phyloP scores from a whole-genome alignment of 192 early-diverging fungal genomes.

The Mortierella alpina region DNA sequence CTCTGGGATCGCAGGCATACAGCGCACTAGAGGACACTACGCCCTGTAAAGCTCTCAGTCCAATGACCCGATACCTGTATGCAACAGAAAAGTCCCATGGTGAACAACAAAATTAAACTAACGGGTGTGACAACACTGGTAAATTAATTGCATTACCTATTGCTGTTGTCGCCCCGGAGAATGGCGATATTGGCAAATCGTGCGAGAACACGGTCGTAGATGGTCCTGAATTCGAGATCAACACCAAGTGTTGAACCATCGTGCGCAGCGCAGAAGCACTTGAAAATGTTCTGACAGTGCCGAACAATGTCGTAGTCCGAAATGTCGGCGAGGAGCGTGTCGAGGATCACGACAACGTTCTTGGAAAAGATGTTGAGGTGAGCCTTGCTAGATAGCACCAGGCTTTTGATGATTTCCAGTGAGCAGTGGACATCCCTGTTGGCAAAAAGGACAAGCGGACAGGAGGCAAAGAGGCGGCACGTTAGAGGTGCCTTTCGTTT shows the following conservation, averaged over 20 bases:
- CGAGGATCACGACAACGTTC: constrained; percentile 77
- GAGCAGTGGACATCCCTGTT: constrained; percentile 71
- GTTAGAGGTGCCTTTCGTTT: no score
- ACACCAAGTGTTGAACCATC: constrained; percentile 78
- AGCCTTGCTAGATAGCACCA: constrained; percentile 76
- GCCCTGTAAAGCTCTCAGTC: constrained; percentile 69
- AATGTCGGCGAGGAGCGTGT: constrained; percentile 42
- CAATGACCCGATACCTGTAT: constrained; percentile 58
- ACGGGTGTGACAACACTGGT: no score
- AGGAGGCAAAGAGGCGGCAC: neutral
- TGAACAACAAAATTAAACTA: neutral
- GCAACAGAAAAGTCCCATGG: neutral
- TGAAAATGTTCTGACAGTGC: constrained; percentile 37
- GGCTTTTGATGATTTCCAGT: constrained; percentile 77
- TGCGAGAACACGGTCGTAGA: constrained; percentile 68
- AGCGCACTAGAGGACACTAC: constrained; percentile 69
- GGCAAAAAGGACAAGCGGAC: neutral
- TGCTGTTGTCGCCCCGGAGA: constrained; percentile 31
- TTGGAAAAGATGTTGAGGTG: constrained; percentile 88
- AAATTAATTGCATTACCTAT: constrained; percentile 8
- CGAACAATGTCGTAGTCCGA: constrained; percentile 45
- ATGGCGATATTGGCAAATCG: constrained; percentile 62
- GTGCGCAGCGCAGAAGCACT: constrained; percentile 82
- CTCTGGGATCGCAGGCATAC: constrained; percentile 65
- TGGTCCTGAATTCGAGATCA: constrained; percentile 66